Percentiles rank a stretch among this genome's conserved stretches.
These are phyloP conservation scores for Botrytis paeoniae DNA, from an alignment of 2,329 filamentous ascomycete genomes.

Conservation along the genomic window DNA sequence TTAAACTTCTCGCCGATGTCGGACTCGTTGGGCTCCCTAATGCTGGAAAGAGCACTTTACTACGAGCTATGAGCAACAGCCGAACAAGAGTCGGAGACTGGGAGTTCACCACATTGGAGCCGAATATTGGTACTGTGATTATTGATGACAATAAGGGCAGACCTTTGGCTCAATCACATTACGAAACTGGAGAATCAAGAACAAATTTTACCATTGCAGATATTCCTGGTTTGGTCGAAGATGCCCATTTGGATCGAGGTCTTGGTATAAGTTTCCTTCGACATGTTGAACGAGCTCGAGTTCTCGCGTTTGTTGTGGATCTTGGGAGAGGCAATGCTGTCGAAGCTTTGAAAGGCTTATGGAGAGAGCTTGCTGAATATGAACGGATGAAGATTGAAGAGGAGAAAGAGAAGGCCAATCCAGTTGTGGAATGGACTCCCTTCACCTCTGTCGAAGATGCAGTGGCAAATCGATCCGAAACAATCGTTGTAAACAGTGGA, in stretches of 20 bases:
- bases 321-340: conserved; percentile 77
- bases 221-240: conserved; percentile 90
- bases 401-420: conserved; percentile 65
- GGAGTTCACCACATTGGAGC: conserved; percentile 94
- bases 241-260: conserved; percentile 87
- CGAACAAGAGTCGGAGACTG: conserved; percentile 87
- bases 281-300: conserved; percentile 89
- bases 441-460: conserved; percentile 44
- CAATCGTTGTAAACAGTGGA: conserved; percentile 31
- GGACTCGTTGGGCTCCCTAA: conserved; percentile 94
- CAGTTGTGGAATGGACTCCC: conserved; percentile 57
- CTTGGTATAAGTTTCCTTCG: conserved; percentile 88
- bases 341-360: conserved; percentile 72
- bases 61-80: conserved; percentile 83
- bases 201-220: conserved; percentile 91
- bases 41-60: conserved; percentile 89
- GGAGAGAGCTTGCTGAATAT: conserved; percentile 88
- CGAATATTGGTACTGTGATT: conserved; percentile 93
- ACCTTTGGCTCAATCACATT: conserved; percentile 48
- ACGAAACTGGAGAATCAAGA: conserved; percentile 53
- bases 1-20: conserved; percentile 93
- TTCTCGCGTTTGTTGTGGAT: conserved; percentile 92
- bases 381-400: conserved; percentile 66
- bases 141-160: conserved; percentile 82
- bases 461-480: conserved; percentile 33